These are phyloP conservation scores for Pseudohyphozyma bogoriensis DNA, from an alignment of 768 basidiomycete species.

Conservation along the genomic window DNA sequence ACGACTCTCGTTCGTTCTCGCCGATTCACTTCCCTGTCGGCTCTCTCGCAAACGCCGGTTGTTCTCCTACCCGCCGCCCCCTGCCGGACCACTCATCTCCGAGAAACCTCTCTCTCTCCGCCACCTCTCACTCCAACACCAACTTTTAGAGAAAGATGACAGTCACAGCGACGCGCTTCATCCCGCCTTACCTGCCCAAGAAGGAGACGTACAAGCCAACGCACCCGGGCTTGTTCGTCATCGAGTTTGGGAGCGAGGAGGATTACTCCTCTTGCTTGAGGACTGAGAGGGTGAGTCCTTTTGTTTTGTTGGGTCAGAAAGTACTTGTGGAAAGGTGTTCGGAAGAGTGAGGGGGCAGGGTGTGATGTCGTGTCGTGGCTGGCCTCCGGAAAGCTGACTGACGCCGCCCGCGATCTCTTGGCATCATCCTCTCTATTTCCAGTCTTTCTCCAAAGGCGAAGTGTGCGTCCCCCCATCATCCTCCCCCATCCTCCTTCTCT, in stretches of 20 bases:
- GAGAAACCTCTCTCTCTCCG: no score
- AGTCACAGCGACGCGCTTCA: neutral
- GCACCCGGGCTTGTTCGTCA: slow-evolving; percentile 8
- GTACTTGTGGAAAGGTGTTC: no score
- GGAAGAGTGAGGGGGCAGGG: neutral
- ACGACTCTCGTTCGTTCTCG: no score
- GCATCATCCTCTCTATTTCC: neutral
- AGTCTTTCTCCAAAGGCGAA: slow-evolving; percentile 14
- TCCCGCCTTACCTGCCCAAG: slow-evolving; percentile 22
- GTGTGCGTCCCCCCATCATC: no score
- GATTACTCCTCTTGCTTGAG: slow-evolving; percentile 26
- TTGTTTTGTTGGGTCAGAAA: no score
- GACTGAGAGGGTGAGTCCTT: slow-evolving; percentile 12
- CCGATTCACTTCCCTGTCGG: no score
- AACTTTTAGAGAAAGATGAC: neutral
- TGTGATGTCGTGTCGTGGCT: neutral
- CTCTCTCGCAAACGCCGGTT: no score
- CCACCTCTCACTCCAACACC: neutral
- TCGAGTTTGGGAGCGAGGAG: slow-evolving; percentile 22
- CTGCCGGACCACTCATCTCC: no score
- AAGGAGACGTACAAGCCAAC: slow-evolving; percentile 20
- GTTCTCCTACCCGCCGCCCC: no score
- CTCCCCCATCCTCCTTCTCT: no score
- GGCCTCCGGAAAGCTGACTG: neutral
- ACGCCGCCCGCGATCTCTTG: neutral